phyloP scores from a whole-genome alignment of 495 filamentous ascomycete species.

The Copromyces sp. region DNA sequence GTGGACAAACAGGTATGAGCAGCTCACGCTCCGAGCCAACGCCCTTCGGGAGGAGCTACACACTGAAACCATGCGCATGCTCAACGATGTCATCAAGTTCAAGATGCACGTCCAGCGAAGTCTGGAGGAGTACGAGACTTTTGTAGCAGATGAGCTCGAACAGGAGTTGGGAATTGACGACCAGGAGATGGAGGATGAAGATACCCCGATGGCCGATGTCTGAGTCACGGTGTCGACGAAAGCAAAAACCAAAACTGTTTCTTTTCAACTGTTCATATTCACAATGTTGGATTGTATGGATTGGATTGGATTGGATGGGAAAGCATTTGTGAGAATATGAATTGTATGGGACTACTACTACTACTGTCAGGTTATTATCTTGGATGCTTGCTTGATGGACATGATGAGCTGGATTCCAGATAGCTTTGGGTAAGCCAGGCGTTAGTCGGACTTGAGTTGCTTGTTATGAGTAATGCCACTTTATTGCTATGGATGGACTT shows the following conservation, averaged over 20 bases:
- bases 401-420: not conserved
- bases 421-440: not conserved
- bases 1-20: constrained; percentile 58
- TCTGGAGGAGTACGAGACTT: constrained; percentile 84
- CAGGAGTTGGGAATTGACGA: constrained; percentile 57
- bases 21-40: constrained; percentile 73
- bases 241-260: constrained; percentile 20
- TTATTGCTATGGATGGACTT: not conserved
- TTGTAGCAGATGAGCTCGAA: constrained; percentile 84
- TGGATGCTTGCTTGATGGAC: not conserved
- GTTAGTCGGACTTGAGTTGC: not conserved
- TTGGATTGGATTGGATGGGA: not conserved
- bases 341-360: not conserved
- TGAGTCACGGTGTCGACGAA: constrained; percentile 3
- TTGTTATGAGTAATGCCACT: not conserved
- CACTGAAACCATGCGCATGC: constrained; percentile 88
- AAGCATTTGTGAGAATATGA: not conserved
- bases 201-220: constrained; percentile 12
- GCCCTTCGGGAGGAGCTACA: constrained; percentile 85
- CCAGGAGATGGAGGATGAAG: constrained; percentile 24
- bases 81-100: constrained; percentile 97
- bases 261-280: not conserved
- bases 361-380: not conserved
- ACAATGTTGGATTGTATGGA: not conserved
- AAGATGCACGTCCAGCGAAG: constrained; percentile 92